Evolutionary conservation across 306 rosid genomes (phyloP), one percentile per base, ranked within the genome.

Genomic region (Pyrus betulifolia): DNA sequence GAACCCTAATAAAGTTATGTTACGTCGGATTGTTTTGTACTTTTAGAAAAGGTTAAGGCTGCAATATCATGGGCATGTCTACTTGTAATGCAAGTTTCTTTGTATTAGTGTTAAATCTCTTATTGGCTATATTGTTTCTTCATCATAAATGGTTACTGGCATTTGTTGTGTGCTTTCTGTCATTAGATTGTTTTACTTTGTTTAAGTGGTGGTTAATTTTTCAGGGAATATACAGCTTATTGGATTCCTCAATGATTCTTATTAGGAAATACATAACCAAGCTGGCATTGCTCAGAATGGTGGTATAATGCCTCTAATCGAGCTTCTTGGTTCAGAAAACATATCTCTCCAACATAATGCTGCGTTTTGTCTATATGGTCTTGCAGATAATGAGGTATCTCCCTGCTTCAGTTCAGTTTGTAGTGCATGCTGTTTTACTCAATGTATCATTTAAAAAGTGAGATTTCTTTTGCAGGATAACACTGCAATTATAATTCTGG

Each of bases 241-340:
- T 73, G 33, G n/a, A 4, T 72, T 58, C 42, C 31, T 45, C 52
- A 31, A 35, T 70, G 59, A 70, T 81, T 73, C 28, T 58, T 75
- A 25, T 67, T 67, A 92, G 97, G 97, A 92, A 70, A 57, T 89
- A 51, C 96, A 92, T 80, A 92, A 88, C 84, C 96, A 92, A 86
- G 97, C 97, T 76, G 97, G 96, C 72, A 90, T 92, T 82, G 89
- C 89, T 35, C 88, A 92, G 66, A 86, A 79, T 80, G 97, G 97
- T 66, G 97, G 93, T 79, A 85, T 92, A 72, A 78, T 62, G 60
- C 93, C 96, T 67, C 81, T 92, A 11, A 78, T 92, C 46, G 74
- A 82, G 76, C 90, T 90, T 78, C 82, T 92, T 70, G 81, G 45
- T 8, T 90, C 92, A 8, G 82, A 83, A 74, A 81, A 78, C 51